Conservation (phyloP, 2,329 filamentous ascomycete genomes). For the Alternaria burnsii region DNA sequence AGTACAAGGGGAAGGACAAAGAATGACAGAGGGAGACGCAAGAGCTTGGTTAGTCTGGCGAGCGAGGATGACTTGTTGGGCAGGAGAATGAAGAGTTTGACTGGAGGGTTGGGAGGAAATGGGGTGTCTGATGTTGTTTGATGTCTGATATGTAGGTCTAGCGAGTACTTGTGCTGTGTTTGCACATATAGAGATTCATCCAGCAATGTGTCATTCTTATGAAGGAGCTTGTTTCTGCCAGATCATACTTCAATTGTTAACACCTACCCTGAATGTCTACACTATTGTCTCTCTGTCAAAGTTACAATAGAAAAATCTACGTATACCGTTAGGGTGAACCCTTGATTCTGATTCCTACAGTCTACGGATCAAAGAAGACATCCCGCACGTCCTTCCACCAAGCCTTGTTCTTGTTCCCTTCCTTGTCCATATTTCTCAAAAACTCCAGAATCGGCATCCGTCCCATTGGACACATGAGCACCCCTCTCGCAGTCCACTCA, state of each 20-base stretch:
- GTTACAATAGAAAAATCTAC: no score
- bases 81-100: constrained; percentile 58
- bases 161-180: background rate
- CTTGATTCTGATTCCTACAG: background rate
- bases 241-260: no score
- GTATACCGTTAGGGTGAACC: background rate
- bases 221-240: no score
- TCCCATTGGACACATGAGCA: constrained; percentile 13
- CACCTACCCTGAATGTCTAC: no score
- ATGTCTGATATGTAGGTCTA: background rate
- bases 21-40: constrained; percentile 43
- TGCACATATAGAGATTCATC: background rate
- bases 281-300: no score
- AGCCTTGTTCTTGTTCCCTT: constrained; percentile 1
- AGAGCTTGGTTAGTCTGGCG: constrained; percentile 56
- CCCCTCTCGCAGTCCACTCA: constrained; percentile 22
- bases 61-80: constrained; percentile 60
- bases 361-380: background rate
- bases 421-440: constrained; percentile 15
- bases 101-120: constrained; percentile 50
- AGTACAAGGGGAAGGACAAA: constrained; percentile 33
- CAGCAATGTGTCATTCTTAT: no score
- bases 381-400: constrained; percentile 20
- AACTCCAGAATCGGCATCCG: constrained; percentile 11
- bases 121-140: constrained; percentile 15